Base-by-base conservation (phyloP, 495 filamentous ascomycete species). In the Aspergillus panamensis region DNA sequence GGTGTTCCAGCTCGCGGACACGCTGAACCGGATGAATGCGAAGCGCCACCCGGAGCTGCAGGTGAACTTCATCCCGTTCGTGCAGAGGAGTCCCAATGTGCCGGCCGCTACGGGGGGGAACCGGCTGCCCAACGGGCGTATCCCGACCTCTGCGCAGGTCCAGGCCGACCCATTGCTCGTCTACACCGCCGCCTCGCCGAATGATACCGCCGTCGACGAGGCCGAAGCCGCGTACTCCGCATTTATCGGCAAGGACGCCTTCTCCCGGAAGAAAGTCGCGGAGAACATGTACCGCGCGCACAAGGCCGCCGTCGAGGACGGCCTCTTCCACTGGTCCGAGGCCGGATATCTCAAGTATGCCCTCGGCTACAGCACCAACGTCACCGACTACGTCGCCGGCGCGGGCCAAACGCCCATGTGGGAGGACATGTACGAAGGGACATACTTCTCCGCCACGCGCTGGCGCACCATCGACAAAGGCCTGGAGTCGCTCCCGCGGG, bases 391-490 rank as follows among this genome's bases (percentile, higher is more conserved):
- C 48, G 73, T 80, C 3, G 68, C 66, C 6, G 66, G 62, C 1
- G 51, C 66, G 7, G 63, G 51, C 12, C 31, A 60, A 21, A 31
- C 45, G 0, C 66, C 68, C 0, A 69, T 73, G 25, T 73, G 68
- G 67, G 65, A 58, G 4, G 62, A 25, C 79, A 80, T 68, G 73
- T 86, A 51, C 61, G 69, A 61, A 21, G 62, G 62, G 4, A 72
- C 80, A 14, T 88, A 88, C 61, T 89, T 89, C 65, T 62, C 63
- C 6, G 83, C 84, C 0, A 79, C 80, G 0, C 69, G 73, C 3
- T 88, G 82, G 81, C 73, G 68, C 32, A 89, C 87, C 3, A 89
- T 89, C 57, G 82, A 89, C 58, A 81, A 85, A 54, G 80, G 81
- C 14, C 69, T 89, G 0, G 80, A 79, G 56, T 78, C 78, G 1